Base-by-base conservation (phyloP, 2,329 filamentous ascomycete species). In the Lojkania enalia region DNA sequence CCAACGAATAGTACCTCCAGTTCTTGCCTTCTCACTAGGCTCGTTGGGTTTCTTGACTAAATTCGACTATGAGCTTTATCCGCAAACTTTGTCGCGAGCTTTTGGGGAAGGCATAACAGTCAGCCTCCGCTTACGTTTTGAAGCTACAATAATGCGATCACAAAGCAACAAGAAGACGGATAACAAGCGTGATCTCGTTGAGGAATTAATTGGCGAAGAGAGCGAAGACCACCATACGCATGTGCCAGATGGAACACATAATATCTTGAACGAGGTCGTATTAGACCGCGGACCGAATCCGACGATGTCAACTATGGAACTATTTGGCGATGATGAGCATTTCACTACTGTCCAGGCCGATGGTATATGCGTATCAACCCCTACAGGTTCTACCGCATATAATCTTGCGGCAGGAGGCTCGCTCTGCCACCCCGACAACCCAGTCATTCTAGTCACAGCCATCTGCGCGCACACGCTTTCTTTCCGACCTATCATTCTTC, bases 211-310 rank as follows among this genome's bases (percentile, higher is more conserved):
- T 38, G 91, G 89, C 4, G 88, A 92, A 63, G 89, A 92, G 72
- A 83, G 82, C 36, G 89, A 91, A 35, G 87, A 95, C 58, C 84
- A 87, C 57, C 83, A 86, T 55, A 97, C 92, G 0, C 94, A 97
- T 73, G 80, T 77, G 31, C 91, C 91, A 0, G 89, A 94, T 58
- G 83, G 84, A 29, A 91, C 88, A 1, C 90, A 85, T 67, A 89
- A 96, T 69, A 95, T 97, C 46, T 74, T 99, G 51, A 99, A 99
- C 61, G 94, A 99, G 67, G 84, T 97, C n/a, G 92, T 99, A 6
- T 83, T 97, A 20, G 94, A 99, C 63, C 81, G 94, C 14, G 94
- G 94, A 0, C 94, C 94, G 5, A 96, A 95, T 69, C 84, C 92
- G 35, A 96, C 90, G 42, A 92, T 99, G 88, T 94, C 89, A 9